Evolutionary conservation across 1,139 yeast species (phyloP), one percentile per base, ranked within the genome.

Genomic region (Maudiozyma humilis): DNA sequence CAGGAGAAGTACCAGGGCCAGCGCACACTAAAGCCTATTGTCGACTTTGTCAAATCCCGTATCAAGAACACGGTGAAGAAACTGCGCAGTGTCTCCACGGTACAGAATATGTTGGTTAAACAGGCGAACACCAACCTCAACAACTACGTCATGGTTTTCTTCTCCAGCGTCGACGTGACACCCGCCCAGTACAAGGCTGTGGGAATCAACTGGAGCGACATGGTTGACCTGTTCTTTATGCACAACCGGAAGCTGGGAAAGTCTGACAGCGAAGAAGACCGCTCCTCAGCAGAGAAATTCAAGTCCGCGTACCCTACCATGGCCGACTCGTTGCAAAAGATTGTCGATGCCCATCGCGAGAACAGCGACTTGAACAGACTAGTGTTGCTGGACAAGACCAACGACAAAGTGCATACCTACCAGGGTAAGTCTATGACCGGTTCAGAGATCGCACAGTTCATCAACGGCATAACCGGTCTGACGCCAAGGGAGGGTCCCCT

Each of bases 31-130:
- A 72, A 73, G 44, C 69, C 80, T 2, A 71, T 89, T 51, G 69
- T 74, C n/a, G 73, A 75, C 38, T 79, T 75, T 55, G 71, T 79
- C 20, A 66, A 75, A 32, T 70, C 81, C 3, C 71, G 87, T 53
- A 70, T 89, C 47, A 83, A 85, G 60, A 85, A 84, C 59, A 81
- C 82, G 52, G 86, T 81, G 4, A 78, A 75, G 55, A 74, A 75
- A 55, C 60, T 81, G 37, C 67, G 67, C 51, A 49, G 64, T 41
- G 38, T 58, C 47, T 49, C 56, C 32, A 56, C 59, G 48, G 6
- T 64, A 4, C 41, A 46, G 3, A 50, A 40, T 2, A 34, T 41
- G 2, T 20, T 51, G 15, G 14, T 4, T 20, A 25, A 36, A 20
- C 14, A 36, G 14, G 43, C 36, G 8, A 12, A 16, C 8, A 31